Evolutionary conservation across 2,329 filamentous ascomycete species (phyloP), one percentile per base, ranked within the genome.

Genomic region (Fulvia fulva): DNA sequence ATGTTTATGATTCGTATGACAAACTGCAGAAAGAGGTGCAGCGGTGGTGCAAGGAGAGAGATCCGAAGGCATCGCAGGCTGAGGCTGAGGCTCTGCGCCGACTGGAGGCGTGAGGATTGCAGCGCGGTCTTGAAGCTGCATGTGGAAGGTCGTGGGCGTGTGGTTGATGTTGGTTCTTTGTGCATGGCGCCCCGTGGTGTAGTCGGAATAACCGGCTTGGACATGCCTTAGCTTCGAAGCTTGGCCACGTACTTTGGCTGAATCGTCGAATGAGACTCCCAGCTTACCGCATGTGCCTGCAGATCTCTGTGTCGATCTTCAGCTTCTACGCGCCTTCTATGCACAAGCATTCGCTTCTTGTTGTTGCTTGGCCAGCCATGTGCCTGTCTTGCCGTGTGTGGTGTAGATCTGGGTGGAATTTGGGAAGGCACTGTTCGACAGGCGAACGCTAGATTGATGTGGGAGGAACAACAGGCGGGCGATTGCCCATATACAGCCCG

Each of bases 21-120:
- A 87, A 81, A 57, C 73, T 91, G 68, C 77, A 78, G 60, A 90
- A 88, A 77, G 89, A 92, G 76, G 89, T 91, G 6, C 82, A 81
- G 60, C 89, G 87, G 76, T 92, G 89, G 71, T 90, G 88, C 51
- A 47, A 51, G 45, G 65, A 66, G 34, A 53, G 64, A 16, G 57
- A 57, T 14, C 47, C 47, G 14, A 50, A 50, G 47, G 47, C 47
- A 21, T 28, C 22, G 11, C 47, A 50, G 21, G 47, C 47, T 21
- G 47, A 50, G 47, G 47, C 47, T 30, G 47, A 50, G 26, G 47
- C 47, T 8, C 26, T 50, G 47, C 23, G 47, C n/a, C 23, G 47
- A 12, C 26, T 50, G 47, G 47, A 50, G 26, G 47, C 25, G 19
- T 50, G 21, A 50, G 9, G 12, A n/a, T n/a, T 22, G 12, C 46